Evolutionary conservation across 1,139 yeast species (phyloP), one percentile per base, ranked within the genome.

Genomic region (Chernovozyma aurita): DNA sequence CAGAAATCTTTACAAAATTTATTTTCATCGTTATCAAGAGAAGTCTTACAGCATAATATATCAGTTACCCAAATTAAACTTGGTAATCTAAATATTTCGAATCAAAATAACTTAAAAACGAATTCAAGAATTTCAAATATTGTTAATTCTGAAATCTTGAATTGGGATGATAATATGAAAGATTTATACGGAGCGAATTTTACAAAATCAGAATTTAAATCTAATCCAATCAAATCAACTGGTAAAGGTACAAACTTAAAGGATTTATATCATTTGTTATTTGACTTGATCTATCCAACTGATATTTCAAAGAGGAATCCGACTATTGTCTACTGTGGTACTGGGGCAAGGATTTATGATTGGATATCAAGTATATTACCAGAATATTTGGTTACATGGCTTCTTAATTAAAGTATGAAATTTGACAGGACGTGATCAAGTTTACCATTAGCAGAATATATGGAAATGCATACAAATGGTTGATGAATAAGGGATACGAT

Each of bases 231-330:
- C 3, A 57, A 55, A 32, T 53, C 65, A 3, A 46, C 63, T 5
- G 61, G 63, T 4, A 61, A 49, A 40, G 76, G 76, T 3, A 53
- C 67, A 1, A 62, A 62, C 32, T 58, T 78, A 34, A 62, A 70
- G 34, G 67, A 62, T n/a, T 62, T 79, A 24, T 75, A 77, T 47
- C 77, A 78, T 50, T 56, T 67, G 26, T 52, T 79, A 8, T 80
- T 71, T 50, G 86, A 80, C 45, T 55, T 79, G 44, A 54, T 77
- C 3, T 76, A 75, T 45, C 37, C 40, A 3, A 13, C 17, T n/a
- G 18, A 28, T 8, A 40, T 50, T 7, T 44, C 44, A 18, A 47
- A 43, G 12, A 37, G 32, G 7, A 56, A 59, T 38, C 56, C 70
- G 1, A 41, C 59, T 1, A 61, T 70, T 5, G 68, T 61, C 4